Percentiles rank a stretch among this genome's conserved stretches.
phyloP scores from a whole-genome alignment of 257 asterid species.

The Jacaranda mimosifolia region DNA sequence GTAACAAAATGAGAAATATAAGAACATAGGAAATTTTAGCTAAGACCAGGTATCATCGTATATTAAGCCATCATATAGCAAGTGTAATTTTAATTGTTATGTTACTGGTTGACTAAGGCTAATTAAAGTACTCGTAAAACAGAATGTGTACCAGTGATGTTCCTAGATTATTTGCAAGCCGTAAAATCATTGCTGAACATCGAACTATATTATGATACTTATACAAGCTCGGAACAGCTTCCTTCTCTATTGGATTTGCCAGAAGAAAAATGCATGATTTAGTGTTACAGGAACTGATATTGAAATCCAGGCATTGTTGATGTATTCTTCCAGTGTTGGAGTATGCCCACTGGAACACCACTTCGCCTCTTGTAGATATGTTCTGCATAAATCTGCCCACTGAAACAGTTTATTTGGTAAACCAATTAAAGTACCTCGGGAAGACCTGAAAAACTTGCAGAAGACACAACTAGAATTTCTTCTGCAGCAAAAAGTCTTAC shows the following conservation, averaged over 20 bases:
- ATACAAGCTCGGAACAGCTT: constrained; percentile 29
- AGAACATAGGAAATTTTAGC: too few species aligned
- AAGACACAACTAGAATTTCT: neutral
- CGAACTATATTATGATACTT: constrained; percentile 39
- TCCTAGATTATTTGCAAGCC: constrained; percentile 44
- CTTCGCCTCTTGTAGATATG: constrained; percentile 43
- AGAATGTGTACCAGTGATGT: constrained; percentile 49
- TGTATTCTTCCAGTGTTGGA: constrained; percentile 44
- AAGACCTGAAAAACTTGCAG: too few species aligned
- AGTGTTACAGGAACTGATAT: constrained; percentile 12
- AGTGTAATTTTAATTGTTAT: too few species aligned
- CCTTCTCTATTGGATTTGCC: constrained; percentile 37
- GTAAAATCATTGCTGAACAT: constrained; percentile 28
- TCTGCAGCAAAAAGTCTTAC: neutral
- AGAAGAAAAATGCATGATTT: constrained; percentile 27
- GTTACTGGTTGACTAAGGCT: too few species aligned
- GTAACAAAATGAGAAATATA: too few species aligned
- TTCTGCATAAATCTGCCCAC: constrained; percentile 38
- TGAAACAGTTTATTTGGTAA: constrained; percentile 11
- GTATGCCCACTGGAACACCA: constrained; percentile 41
- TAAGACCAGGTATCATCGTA: too few species aligned
- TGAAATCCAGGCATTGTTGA: constrained; percentile 44
- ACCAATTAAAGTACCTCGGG: neutral
- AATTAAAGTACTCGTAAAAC: too few species aligned
- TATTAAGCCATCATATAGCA: too few species aligned